A percentile compares a stretch with the other conserved stretches of the same genome.
Conservation (phyloP, 805 yeast genomes). For the Pichia rugopelliculosa region DNA sequence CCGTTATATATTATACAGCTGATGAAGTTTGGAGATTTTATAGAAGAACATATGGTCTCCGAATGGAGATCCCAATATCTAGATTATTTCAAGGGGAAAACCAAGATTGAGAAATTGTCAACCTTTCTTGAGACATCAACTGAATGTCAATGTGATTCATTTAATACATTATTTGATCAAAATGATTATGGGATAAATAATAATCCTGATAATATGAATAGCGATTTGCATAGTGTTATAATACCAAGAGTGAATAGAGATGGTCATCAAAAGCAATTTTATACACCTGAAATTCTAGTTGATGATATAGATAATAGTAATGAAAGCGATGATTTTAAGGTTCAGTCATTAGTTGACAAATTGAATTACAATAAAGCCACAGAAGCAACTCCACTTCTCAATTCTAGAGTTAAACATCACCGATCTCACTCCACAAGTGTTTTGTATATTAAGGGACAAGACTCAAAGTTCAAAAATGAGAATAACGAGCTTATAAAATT, state of each 20-base stretch:
- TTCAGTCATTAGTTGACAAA: neutral
- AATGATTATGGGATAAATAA: neutral
- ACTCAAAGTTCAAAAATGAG: slow-evolving; percentile 13
- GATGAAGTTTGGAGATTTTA: slow-evolving; percentile 67
- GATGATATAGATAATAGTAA: neutral
- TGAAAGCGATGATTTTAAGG: neutral
- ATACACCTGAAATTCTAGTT: neutral
- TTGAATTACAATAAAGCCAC: neutral
- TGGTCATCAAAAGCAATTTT: neutral
- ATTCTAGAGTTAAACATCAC: slow-evolving; percentile 11
- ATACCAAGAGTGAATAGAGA: neutral
- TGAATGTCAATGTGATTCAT: slow-evolving; percentile 2
- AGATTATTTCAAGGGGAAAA: slow-evolving; percentile 51
- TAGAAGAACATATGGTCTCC: slow-evolving; percentile 65
- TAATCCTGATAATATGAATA: too few relatives aligned
- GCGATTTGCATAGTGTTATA: neutral
- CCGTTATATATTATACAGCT: too few relatives aligned
- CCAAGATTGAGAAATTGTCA: slow-evolving; percentile 25
- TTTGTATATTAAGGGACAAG: slow-evolving; percentile 6
- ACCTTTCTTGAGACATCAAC: slow-evolving; percentile 5
- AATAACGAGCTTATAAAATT: slow-evolving; percentile 25
- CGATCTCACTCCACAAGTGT: slow-evolving; percentile 16
- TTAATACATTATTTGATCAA: neutral
- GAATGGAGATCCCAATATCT: slow-evolving; percentile 86
- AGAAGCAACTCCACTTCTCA: neutral